A percentile compares a stretch with the other conserved stretches of the same genome.
These are phyloP conservation scores for Lasiosphaeria hispida DNA, from an alignment of 495 filamentous ascomycete species.

Conservation along the genomic window DNA sequence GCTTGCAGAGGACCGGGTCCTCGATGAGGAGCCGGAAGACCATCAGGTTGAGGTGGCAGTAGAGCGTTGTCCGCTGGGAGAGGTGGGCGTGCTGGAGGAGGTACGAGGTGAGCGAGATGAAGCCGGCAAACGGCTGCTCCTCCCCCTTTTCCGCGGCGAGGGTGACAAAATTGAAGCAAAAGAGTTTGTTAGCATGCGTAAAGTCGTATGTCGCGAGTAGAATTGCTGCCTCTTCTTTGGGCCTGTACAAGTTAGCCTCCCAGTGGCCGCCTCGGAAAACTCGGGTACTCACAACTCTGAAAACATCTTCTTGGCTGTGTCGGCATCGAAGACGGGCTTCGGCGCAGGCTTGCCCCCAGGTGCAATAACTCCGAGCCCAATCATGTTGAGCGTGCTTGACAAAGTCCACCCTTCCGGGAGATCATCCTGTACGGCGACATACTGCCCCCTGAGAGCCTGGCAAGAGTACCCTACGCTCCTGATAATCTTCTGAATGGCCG, in stretches of 20 bases:
- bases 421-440: constrained; percentile 89
- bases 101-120: constrained; percentile 88
- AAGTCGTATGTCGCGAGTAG: constrained; percentile 91
- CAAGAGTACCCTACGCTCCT: constrained; percentile 70
- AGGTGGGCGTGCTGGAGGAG: constrained; percentile 90
- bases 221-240: constrained; percentile 71
- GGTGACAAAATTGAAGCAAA: constrained; percentile 79
- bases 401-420: constrained; percentile 87
- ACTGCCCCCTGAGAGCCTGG: constrained; percentile 62
- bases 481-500: constrained; percentile 77
- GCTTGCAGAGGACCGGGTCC: constrained; percentile 79
- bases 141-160: constrained; percentile 60
- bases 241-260: constrained; percentile 52
- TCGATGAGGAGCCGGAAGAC: constrained; percentile 85
- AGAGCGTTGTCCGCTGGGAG: constrained; percentile 70
- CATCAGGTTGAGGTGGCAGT: constrained; percentile 78
- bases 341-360: constrained; percentile 63
- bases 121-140: constrained; percentile 74
- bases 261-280: neutral
- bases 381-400: constrained; percentile 73
- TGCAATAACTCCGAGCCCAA: constrained; percentile 76
- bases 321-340: constrained; percentile 55
- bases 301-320: constrained; percentile 79
- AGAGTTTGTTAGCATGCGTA: constrained; percentile 89
- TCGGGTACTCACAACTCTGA: constrained; percentile 46